Conservation (phyloP, 2,329 filamentous ascomycete genomes). For the Fusarium hainanense region DNA sequence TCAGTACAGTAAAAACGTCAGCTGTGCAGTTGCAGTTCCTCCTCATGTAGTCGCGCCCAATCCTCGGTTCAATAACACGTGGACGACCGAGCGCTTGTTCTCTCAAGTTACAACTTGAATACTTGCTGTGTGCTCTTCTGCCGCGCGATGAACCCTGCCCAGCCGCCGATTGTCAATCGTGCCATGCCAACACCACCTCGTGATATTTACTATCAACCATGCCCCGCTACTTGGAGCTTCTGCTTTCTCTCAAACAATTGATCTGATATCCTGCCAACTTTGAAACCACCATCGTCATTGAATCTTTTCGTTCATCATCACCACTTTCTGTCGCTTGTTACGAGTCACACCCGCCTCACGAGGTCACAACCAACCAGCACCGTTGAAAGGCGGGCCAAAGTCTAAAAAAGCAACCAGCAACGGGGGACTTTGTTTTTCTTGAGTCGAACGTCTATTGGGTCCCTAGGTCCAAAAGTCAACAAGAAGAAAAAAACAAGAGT, state of each 20-base stretch:
- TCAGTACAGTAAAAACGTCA: constrained; percentile 9
- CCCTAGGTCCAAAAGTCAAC: constrained; percentile 18
- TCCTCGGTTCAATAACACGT: constrained; percentile 46
- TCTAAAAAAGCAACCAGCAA: constrained; percentile 29
- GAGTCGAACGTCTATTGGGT: neutral
- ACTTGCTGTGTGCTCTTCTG: neutral
- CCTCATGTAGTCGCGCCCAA: constrained; percentile 45
- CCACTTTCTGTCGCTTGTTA: constrained; percentile 25
- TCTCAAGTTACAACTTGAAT: constrained; percentile 24
- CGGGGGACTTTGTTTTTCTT: constrained; percentile 31
- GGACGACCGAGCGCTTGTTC: constrained; percentile 41
- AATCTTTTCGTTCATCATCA: constrained; percentile 1
- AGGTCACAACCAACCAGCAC: constrained; percentile 30
- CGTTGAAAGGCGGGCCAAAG: constrained; percentile 18
- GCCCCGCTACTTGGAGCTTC: constrained; percentile 26
- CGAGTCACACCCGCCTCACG: constrained; percentile 35
- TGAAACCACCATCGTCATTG: constrained; percentile 15
- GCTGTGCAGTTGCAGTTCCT: constrained; percentile 4
- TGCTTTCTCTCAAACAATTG: constrained; percentile 3
- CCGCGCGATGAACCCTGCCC: constrained; percentile 26
- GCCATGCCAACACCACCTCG: constrained; percentile 30
- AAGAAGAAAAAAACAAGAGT: constrained; percentile 28
- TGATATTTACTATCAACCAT: constrained; percentile 41
- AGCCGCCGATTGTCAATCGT: constrained; percentile 33
- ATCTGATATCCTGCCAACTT: neutral